Conservation (phyloP, 306 rosid genomes). For the Vigna unguiculata region DNA sequence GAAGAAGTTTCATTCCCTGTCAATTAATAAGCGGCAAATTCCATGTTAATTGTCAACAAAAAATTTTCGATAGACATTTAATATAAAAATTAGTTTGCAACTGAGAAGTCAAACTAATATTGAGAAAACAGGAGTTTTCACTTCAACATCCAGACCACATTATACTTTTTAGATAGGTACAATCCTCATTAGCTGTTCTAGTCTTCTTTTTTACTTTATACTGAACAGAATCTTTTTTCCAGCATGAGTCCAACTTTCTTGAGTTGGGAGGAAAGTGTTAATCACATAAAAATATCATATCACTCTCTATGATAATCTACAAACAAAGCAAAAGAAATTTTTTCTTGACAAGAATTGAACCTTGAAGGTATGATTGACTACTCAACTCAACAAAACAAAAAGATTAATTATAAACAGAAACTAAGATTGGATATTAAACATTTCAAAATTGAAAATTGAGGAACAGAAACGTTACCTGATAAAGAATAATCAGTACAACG, state of each 20-base stretch:
- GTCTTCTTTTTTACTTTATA: conserved; percentile 9
- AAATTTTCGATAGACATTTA: conserved; percentile 16
- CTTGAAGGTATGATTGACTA: conserved; percentile 1
- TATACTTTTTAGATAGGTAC: conserved; percentile 11
- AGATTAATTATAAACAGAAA: conserved; percentile 14
- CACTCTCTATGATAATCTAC: conserved; percentile 3
- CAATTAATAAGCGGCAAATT: conserved; percentile 48
- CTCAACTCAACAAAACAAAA: conserved; percentile 23
- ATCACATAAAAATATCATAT: too few species aligned
- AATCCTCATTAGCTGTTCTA: background rate
- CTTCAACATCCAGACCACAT: conserved; percentile 26
- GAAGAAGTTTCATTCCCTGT: conserved; percentile 97
- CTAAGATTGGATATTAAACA: conserved; percentile 13
- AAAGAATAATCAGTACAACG: conserved; percentile 82
- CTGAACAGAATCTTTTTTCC: conserved; percentile 30
- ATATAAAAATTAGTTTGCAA: conserved; percentile 31
- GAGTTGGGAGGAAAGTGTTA: too few species aligned
- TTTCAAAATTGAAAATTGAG: conserved; percentile 1
- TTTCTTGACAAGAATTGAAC: conserved; percentile 12
- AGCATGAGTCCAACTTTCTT: too few species aligned
- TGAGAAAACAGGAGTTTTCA: conserved; percentile 3
- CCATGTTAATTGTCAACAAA: conserved; percentile 31
- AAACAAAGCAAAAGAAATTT: background rate
- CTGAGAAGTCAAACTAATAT: conserved; percentile 8
- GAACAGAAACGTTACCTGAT: conserved; percentile 69